These are phyloP conservation scores for Candida koratica DNA, from an alignment of 805 yeast genomes.

Conservation along the genomic window DNA sequence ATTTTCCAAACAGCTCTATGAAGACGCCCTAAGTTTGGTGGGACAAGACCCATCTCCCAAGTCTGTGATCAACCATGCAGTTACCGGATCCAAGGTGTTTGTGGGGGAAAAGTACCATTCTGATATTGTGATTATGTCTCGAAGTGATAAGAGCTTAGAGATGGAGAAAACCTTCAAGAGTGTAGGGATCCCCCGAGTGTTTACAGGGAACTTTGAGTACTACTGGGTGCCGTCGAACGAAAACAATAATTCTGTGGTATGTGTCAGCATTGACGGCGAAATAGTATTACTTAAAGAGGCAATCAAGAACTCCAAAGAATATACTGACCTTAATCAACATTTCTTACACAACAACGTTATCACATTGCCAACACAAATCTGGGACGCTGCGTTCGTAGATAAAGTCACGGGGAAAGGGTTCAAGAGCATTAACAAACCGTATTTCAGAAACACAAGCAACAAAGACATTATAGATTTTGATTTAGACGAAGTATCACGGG, in stretches of 20 bases:
- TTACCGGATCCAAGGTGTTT: slow-evolving; percentile 20
- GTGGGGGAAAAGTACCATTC: slow-evolving; percentile 37
- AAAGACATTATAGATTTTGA: slow-evolving; percentile 33
- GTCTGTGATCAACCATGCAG: slow-evolving; percentile 28
- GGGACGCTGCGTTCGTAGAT: slow-evolving; percentile 30
- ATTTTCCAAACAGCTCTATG: slow-evolving; percentile 10
- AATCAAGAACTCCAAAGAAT: slow-evolving; percentile 13
- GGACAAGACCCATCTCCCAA: slow-evolving; percentile 34
- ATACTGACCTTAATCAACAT: slow-evolving; percentile 11
- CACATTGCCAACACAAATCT: slow-evolving; percentile 4
- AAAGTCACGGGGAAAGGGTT: slow-evolving; percentile 42
- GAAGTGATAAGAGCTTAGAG: slow-evolving; percentile 10
- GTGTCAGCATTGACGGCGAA: slow-evolving; percentile 40
- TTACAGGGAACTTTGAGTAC: slow-evolving; percentile 17
- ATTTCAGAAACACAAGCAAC: slow-evolving; percentile 26
- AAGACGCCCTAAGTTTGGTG: slow-evolving; percentile 14
- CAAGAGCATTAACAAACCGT: slow-evolving; percentile 32
- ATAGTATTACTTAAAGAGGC: slow-evolving; percentile 20
- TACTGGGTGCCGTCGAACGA: slow-evolving; percentile 9
- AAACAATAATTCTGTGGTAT: slow-evolving; percentile 13
- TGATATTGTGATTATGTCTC: slow-evolving; percentile 23
- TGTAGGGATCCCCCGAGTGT: slow-evolving; percentile 34
- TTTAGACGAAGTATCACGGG: slow-evolving; percentile 15
- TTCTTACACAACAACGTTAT: background rate
- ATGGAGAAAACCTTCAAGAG: slow-evolving; percentile 14